These are phyloP conservation scores for Penicillium taxi DNA, from an alignment of 495 filamentous ascomycete genomes.

Conservation along the genomic window DNA sequence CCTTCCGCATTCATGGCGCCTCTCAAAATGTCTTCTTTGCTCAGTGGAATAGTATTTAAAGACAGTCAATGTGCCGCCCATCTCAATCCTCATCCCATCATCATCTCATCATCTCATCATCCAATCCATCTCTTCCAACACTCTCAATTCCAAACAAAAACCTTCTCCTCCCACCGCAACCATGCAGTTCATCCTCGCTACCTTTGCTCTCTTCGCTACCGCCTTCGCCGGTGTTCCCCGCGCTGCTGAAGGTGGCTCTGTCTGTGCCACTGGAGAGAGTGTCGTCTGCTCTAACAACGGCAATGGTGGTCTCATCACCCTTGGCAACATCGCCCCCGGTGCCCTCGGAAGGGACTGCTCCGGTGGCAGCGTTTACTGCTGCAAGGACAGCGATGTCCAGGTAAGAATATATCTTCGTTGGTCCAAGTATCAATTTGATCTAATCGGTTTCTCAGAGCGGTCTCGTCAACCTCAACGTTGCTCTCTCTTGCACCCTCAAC, in stretches of 20 bases:
- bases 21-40: too few species aligned
- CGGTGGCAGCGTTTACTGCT: conserved; percentile 14
- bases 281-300: conserved; percentile 12
- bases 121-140: too few species aligned
- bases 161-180: too few species aligned
- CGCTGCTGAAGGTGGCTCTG: neutral
- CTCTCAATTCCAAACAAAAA: too few species aligned
- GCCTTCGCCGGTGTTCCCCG: too few species aligned
- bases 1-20: too few species aligned
- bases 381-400: conserved; percentile 2
- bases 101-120: too few species aligned
- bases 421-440: neutral
- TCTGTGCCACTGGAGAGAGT: neutral
- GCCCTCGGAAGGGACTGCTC: conserved; percentile 11
- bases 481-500: conserved; percentile 6
- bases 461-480: conserved; percentile 7
- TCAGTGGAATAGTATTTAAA: too few species aligned
- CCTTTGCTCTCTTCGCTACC: too few species aligned
- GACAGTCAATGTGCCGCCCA: too few species aligned
- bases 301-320: conserved; percentile 10
- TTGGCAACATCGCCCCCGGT: conserved; percentile 11
- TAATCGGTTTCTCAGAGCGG: conserved; percentile 1
- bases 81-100: too few species aligned
- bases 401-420: neutral
- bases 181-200: too few species aligned